Base-by-base conservation (phyloP, 1,139 yeast species). In the Candida sp. region DNA sequence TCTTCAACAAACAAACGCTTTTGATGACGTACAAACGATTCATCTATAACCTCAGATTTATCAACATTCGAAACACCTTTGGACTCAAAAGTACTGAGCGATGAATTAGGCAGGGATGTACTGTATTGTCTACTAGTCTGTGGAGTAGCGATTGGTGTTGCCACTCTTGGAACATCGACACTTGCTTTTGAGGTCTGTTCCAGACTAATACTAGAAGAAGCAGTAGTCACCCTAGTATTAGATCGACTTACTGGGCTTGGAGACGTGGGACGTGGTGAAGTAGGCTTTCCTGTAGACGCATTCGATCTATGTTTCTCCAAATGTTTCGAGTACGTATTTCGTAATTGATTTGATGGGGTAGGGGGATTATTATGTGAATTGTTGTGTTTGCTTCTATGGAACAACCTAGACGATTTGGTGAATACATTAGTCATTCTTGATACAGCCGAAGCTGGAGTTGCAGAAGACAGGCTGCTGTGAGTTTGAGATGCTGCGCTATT, bases 301-400 rank as follows among this genome's bases (percentile, higher is more conserved):
- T 62, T 66, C 1, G 73, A 64, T 25, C 74, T 51, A 44, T 63
- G 58, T 40, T 64, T 66, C 37, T 59, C 64, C 21, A 68, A 69
- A 39, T 63, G 72, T 38, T 58, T 59, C 2, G 70, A 64, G 51
- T 70, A 69, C 2, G 70, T 57, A 41, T 63, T 62, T 35, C 60
- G 56, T 29, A 56, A 48, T 1, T 57, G 55, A 35, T 52, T 57
- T 27, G 30, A 33, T n/a, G n/a, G n/a, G n/a, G n/a, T n/a, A 27
- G 39, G 39, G 4, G 22, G 22, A 21, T 19, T 37, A n/a, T 12
- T 9, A 22, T 11, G 23, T 12, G 32, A 8, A n/a, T 30, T 9
- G 5, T 5, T 9, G 19, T n/a, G 35, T 39, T 50, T 44, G 41
- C 43, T 58, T 41, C 68, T 51, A 41, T 66, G 73, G 43, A 68